Evolutionary conservation across 1,139 yeast genomes (phyloP), one percentile per base, ranked within the genome.

Genomic region (Pichia sp.): DNA sequence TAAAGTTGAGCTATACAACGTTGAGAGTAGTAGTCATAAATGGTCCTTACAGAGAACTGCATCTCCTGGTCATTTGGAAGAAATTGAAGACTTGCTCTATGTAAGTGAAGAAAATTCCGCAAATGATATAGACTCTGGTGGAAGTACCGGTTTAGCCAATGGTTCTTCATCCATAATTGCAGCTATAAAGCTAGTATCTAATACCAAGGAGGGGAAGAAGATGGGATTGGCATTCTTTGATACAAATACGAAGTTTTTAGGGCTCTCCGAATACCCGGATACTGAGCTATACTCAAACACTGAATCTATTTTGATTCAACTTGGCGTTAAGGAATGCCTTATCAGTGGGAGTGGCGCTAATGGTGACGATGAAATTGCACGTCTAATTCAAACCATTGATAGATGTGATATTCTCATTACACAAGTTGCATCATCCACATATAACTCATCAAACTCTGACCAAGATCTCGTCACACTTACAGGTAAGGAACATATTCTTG

Each of bases 51-150:
- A 70, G 22, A 70, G 71, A 42, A 62, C 70, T 34, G 96, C 94
- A 1, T 81, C 96, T 1, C 96, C 97, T 1, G 98, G 98, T 5
- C 88, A 91, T 56, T 64, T 87, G 35, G 85, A 80, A 39, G 84
- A 77, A 33, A 75, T 91, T 32, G 96, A 85, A 44, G 86, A 80
- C 24, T 62, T 85, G 14, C 26, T 45, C 9, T 37, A 19, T 22
- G 33, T 24, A 20, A 30, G 15, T 5, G 27, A 24, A 5, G 23
- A 20, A 5, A 30, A 23, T 17, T 35, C 24, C n/a, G 19, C 17
- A 5, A 30, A 23, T 19, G 38, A 27, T 13, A 18, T 21, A 59
- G 67, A 84, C 46, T 20, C 29, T 5, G 28, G 16, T 19, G 59
- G 72, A 48, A 20, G 13, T 5, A 17, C 16, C 17, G 66, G 73